Evolutionary conservation across 2,329 filamentous ascomycete genomes (phyloP), one percentile per base, ranked within the genome.

Genomic region (Pseudogymnoascus sp.): DNA sequence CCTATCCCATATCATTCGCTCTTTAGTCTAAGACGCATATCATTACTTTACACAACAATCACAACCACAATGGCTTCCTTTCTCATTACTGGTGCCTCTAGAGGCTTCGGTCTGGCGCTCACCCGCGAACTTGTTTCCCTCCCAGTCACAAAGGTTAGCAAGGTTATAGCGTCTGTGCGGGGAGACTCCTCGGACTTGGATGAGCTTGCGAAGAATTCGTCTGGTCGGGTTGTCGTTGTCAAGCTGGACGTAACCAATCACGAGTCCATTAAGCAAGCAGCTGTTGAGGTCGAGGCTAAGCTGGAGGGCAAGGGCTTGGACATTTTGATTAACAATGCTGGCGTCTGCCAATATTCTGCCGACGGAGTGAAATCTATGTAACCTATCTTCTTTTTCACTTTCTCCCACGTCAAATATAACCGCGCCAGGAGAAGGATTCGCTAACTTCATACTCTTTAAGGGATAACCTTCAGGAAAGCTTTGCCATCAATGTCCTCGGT

Each of bases 311-410:
- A 71, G 9, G 77, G 76, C 0, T 69, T 81, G 0, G 79, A 81
- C 64, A 74, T 79, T 6, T 62, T 81, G 29, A 71, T 78, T 61
- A 79, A 79, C 66, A 79, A 79, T 67, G 77, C 75, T 0, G 77
- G 76, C 0, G 63, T 72, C 10, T 60, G 41, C 44, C 39, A 60
- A n/a, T 57, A 57, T 11, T 57, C 62, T 31, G 21, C 57, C 6
- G 61, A 61, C 1, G 63, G 61, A 5, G 61, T 64, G 11, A 60
- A 66, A 8, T 60, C 35, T 29, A 63, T 63, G 63, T 61, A 24
- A 24, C 47, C 24, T 2, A 21, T 21, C 17, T 17, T 17, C 17
- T 17, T 36, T 13, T 61, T 21, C 11, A 4, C n/a, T 17, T 35
- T 44, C 21, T 58, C 17, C 13, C 13, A 4, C 10, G 13, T 3